Percentiles rank a stretch among this genome's conserved stretches.
Conservation (phyloP, 306 rosid genomes). For the Cucurbita ficifolia region DNA sequence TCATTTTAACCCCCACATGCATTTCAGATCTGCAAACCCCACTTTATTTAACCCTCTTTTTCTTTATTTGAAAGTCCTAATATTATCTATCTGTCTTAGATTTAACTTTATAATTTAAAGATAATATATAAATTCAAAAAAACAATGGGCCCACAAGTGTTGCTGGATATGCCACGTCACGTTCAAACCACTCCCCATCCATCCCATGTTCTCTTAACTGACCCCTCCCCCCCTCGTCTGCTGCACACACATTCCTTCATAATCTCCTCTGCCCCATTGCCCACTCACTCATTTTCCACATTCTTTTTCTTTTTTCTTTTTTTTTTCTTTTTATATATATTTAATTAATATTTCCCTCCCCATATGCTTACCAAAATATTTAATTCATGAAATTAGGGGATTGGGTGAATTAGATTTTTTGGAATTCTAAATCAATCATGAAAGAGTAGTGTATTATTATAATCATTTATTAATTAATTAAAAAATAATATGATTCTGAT, state of each 20-base stretch:
- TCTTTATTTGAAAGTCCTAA: not conserved
- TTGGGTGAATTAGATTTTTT: conserved; percentile 33
- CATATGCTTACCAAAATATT: conserved; percentile 13
- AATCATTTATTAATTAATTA: not conserved
- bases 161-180: too few relatives aligned
- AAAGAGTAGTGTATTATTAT: not conserved
- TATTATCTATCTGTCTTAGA: not conserved
- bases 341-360: not conserved
- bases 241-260: conserved; percentile 29
- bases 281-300: not conserved
- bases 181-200: too few relatives aligned
- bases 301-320: too few relatives aligned
- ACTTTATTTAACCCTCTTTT: not conserved
- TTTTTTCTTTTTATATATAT: too few relatives aligned
- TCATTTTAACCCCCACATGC: conserved; percentile 28
- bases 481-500: conserved; percentile 35
- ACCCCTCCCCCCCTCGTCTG: conserved; percentile 3
- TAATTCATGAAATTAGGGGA: conserved; percentile 20
- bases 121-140: too few relatives aligned
- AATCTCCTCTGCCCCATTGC: not conserved
- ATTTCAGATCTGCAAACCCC: conserved; percentile 18
- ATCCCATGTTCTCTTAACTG: conserved; percentile 35
- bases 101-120: too few relatives aligned
- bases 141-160: too few relatives aligned
- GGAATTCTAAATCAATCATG: conserved; percentile 57